A percentile compares a stretch with the other conserved stretches of the same genome.
phyloP scores from a whole-genome alignment of 257 asterid species.

The Henckelia pumila region DNA sequence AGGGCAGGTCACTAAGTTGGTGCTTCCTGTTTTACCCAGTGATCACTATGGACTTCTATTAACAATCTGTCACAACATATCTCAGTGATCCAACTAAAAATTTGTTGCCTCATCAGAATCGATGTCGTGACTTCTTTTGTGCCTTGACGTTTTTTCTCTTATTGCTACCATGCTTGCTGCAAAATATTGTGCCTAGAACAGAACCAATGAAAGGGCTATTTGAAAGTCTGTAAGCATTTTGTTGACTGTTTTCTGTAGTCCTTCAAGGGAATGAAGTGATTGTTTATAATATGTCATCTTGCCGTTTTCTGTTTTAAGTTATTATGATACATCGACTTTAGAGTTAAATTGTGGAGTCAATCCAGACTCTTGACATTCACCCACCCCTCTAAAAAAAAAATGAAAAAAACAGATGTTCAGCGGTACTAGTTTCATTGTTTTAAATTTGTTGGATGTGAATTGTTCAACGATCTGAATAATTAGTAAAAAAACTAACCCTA shows the following conservation, averaged over 20 bases:
- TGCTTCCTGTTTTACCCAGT: slow-evolving; percentile 89
- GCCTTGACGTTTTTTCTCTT: background rate
- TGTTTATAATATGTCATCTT: slow-evolving; percentile 2
- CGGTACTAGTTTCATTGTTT: background rate
- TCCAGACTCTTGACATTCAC: background rate
- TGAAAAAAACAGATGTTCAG: background rate
- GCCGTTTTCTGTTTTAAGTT: background rate
- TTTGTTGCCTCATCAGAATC: slow-evolving; percentile 4
- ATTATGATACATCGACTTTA: background rate
- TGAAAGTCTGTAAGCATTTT: background rate
- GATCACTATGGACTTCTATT: slow-evolving; percentile 90
- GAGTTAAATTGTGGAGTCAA: background rate
- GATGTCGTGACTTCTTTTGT: slow-evolving; percentile 18
- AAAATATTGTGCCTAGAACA: slow-evolving; percentile 20
- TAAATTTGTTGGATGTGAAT: too few relatives aligned
- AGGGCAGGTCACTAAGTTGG: slow-evolving; percentile 54
- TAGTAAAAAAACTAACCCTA: background rate
- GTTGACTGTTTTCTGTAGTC: background rate
- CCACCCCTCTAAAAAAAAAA: too few relatives aligned
- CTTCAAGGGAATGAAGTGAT: background rate
- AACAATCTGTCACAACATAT: slow-evolving; percentile 56
- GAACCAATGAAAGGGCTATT: background rate
- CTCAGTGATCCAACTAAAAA: slow-evolving; percentile 26
- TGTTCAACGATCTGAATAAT: background rate
- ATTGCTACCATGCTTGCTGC: slow-evolving; percentile 14